Conservation (phyloP, 352 stramenopile genomes). For the Globisporangium perplexum region DNA sequence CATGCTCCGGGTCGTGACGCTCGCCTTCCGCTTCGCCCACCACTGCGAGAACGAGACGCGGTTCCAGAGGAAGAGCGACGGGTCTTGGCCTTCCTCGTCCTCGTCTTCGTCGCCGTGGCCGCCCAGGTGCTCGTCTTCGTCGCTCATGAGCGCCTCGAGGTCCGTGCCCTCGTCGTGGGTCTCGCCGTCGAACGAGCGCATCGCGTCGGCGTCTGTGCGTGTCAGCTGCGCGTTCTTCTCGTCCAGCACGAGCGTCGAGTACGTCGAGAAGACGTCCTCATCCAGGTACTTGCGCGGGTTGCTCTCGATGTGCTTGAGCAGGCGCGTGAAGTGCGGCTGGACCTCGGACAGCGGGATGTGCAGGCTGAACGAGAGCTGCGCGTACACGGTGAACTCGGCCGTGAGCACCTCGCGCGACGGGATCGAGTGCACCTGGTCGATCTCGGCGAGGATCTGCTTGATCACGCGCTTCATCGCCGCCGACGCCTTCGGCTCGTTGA, state of each 20-base stretch:
- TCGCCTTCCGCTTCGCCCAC: constrained; percentile 52
- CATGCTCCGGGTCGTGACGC: neutral
- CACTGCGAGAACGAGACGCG: constrained; percentile 75
- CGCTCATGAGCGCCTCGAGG: constrained; percentile 54
- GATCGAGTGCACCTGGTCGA: constrained; percentile 75
- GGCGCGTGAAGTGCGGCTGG: constrained; percentile 81
- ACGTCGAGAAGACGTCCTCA: constrained; percentile 76
- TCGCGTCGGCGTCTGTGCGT: constrained; percentile 10
- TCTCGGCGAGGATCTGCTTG: constrained; percentile 67
- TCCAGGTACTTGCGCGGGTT: constrained; percentile 88
- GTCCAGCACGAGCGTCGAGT: constrained; percentile 63
- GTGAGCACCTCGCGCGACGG: constrained; percentile 82
- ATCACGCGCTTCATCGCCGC: constrained; percentile 58
- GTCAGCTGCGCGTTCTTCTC: constrained; percentile 38
- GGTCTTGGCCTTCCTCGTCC: constrained; percentile 18
- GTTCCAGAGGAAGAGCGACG: constrained; percentile 61
- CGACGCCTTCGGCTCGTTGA: constrained; percentile 76
- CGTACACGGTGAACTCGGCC: constrained; percentile 87
- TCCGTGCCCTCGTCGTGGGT: constrained; percentile 61
- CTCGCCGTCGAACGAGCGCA: constrained; percentile 27
- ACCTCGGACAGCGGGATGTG: constrained; percentile 77
- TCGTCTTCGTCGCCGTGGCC: constrained; percentile 18
- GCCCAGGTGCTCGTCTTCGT: constrained; percentile 43
- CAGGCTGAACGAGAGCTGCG: constrained; percentile 86
- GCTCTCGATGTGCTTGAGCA: constrained; percentile 84